These are phyloP conservation scores for Petunia axillaris DNA, from an alignment of 257 asterid genomes.

Conservation along the genomic window DNA sequence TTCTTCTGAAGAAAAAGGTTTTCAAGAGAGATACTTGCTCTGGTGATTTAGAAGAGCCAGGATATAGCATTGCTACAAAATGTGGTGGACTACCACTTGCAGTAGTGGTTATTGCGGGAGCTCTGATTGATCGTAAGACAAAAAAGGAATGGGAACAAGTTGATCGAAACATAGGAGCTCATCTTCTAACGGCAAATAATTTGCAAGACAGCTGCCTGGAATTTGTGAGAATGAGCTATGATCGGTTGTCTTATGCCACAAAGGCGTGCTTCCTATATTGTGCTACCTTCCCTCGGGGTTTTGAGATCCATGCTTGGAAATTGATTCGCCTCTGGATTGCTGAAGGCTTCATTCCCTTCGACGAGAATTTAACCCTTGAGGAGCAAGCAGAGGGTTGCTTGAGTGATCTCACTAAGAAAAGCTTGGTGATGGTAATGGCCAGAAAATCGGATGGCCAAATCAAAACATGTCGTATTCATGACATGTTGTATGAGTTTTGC, in stretches of 20 bases:
- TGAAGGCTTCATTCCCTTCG: slow-evolving; percentile 33
- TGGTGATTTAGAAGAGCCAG: slow-evolving; percentile 27
- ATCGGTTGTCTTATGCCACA: slow-evolving; percentile 33
- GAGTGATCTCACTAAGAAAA: slow-evolving; percentile 29
- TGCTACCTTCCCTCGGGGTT: slow-evolving; percentile 35
- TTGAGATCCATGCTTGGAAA: slow-evolving; percentile 34
- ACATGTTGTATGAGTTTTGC: slow-evolving; percentile 2
- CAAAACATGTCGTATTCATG: slow-evolving; percentile 33
- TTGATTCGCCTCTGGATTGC: slow-evolving; percentile 37
- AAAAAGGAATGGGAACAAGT: slow-evolving; percentile 35
- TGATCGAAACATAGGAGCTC: neutral
- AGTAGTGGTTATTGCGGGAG: slow-evolving; percentile 33
- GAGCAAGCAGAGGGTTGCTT: slow-evolving; percentile 33
- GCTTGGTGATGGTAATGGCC: slow-evolving; percentile 27
- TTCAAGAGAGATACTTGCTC: slow-evolving; percentile 31
- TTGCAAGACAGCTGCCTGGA: slow-evolving; percentile 14
- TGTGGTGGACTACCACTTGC: slow-evolving; percentile 43
- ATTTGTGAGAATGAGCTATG: slow-evolving; percentile 31
- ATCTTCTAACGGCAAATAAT: neutral
- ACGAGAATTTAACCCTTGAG: slow-evolving; percentile 22
- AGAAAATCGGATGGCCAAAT: slow-evolving; percentile 33
- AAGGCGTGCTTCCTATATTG: slow-evolving; percentile 40
- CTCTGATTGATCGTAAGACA: slow-evolving; percentile 10
- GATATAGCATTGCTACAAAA: slow-evolving; percentile 27
- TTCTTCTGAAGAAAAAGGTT: neutral